A percentile compares a stretch with the other conserved stretches of the same genome.
These are phyloP conservation scores for Phytophthora pinifolia DNA, from an alignment of 352 stramenopile genomes.

Conservation along the genomic window DNA sequence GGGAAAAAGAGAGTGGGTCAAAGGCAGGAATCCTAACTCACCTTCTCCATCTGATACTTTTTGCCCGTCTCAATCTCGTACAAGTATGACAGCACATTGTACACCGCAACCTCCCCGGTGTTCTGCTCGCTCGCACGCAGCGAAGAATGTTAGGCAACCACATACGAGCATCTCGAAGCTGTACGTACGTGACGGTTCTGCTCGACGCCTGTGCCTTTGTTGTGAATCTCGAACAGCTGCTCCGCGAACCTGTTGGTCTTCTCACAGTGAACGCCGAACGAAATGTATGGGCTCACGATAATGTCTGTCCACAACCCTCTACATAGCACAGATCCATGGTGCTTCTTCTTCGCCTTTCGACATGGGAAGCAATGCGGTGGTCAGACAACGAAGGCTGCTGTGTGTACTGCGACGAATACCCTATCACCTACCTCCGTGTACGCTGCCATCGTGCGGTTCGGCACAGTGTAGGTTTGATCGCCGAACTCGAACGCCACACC, in stretches of 20 bases:
- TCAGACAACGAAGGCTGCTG: no score
- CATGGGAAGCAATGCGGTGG: not conserved
- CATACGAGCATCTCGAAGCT: not conserved
- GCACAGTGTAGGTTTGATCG: slow-evolving; percentile 88
- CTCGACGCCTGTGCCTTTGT: slow-evolving; percentile 92
- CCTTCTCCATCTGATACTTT: slow-evolving; percentile 88
- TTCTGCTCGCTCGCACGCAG: slow-evolving; percentile 50
- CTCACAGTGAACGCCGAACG: slow-evolving; percentile 88
- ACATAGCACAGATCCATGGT: slow-evolving; percentile 77
- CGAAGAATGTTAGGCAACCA: not conserved
- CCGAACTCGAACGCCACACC: slow-evolving; percentile 96
- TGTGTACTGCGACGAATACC: no score
- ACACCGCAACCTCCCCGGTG: slow-evolving; percentile 90
- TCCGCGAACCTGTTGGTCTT: slow-evolving; percentile 69
- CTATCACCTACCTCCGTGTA: slow-evolving; percentile 72
- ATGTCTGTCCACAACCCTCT: slow-evolving; percentile 93
- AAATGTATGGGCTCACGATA: slow-evolving; percentile 88
- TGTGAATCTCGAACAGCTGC: slow-evolving; percentile 92
- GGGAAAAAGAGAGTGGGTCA: not conserved
- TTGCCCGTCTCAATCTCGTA: slow-evolving; percentile 90
- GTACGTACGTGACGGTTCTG: slow-evolving; percentile 90
- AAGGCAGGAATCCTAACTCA: slow-evolving; percentile 5
- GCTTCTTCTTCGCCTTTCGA: slow-evolving; percentile 59
- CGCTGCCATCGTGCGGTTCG: slow-evolving; percentile 90
- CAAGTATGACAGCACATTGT: slow-evolving; percentile 91